These are phyloP conservation scores for Knufia fluminis DNA, from an alignment of 2,329 filamentous ascomycete genomes.

Conservation along the genomic window DNA sequence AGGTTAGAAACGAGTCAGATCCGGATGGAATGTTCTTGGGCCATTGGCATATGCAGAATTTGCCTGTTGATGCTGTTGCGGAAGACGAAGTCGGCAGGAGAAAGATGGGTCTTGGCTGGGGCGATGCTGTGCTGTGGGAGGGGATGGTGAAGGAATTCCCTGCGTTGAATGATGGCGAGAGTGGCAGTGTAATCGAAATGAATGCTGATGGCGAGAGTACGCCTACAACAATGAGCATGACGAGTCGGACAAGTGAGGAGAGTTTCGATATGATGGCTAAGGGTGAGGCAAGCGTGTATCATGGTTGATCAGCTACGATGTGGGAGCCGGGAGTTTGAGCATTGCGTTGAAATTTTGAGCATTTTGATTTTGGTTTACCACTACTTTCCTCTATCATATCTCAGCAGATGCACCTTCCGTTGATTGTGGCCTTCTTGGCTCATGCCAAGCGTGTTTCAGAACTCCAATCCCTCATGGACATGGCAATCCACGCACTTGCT, in stretches of 20 bases:
- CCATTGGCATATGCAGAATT: conserved; percentile 71
- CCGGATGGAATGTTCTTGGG: conserved; percentile 81
- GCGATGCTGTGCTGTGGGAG: conserved; percentile 21
- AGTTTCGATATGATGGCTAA: conserved; percentile 39
- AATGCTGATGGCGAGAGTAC: conserved; percentile 12
- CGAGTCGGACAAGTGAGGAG: conserved; percentile 37
- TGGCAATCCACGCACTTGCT: too few relatives aligned
- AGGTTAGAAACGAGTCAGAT: conserved; percentile 61
- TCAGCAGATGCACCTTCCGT: too few relatives aligned
- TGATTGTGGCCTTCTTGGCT: too few relatives aligned
- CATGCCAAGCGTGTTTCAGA: too few relatives aligned
- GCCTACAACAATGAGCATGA: conserved; percentile 27
- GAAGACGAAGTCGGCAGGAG: conserved; percentile 17
- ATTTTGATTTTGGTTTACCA: too few relatives aligned
- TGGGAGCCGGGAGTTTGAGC: not conserved
- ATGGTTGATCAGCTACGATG: not conserved
- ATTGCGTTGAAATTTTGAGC: not conserved
- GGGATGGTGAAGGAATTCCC: conserved; percentile 8
- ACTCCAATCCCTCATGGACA: too few relatives aligned
- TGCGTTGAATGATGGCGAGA: not conserved
- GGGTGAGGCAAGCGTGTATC: conserved; percentile 35
- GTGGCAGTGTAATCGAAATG: not conserved
- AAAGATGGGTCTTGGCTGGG: conserved; percentile 19
- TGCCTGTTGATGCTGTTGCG: conserved; percentile 38
- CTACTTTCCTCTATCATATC: too few relatives aligned